Conservation (phyloP, 371 early-diverging fungal species). For the Cokeromyces recurvatus region DNA sequence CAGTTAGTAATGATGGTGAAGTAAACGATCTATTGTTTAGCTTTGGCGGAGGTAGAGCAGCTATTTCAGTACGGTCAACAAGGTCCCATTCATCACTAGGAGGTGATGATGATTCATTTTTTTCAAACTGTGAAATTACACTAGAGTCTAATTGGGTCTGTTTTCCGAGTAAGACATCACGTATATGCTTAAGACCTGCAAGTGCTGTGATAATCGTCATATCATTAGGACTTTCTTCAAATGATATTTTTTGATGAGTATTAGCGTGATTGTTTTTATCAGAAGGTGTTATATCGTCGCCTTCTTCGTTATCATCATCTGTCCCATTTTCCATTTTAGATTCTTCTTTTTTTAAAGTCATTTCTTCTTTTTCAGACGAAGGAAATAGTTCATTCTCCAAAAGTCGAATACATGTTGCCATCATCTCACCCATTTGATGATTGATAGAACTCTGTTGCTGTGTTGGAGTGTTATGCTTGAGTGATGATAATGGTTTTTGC, state of each 20-base stretch:
- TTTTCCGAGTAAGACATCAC: constrained; percentile 54
- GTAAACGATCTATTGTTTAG: too few relatives aligned
- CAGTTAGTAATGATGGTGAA: neutral
- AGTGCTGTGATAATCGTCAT: constrained; percentile 40
- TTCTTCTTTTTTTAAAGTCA: neutral
- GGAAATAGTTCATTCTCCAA: constrained; percentile 49
- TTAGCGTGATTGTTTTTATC: neutral
- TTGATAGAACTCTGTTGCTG: constrained; percentile 10
- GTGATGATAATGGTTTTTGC: too few relatives aligned
- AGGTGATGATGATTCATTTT: neutral
- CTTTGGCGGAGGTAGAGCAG: constrained; percentile 1
- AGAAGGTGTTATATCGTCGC: neutral
- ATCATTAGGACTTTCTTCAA: too few relatives aligned
- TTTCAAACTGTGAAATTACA: constrained; percentile 16
- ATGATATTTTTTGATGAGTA: neutral
- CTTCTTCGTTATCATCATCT: neutral
- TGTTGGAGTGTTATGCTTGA: neutral
- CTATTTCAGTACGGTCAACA: constrained; percentile 1
- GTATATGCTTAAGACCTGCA: constrained; percentile 56
- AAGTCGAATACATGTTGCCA: constrained; percentile 49
- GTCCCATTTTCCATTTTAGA: neutral
- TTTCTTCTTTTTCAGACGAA: constrained; percentile 1
- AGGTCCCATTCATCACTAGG: constrained; percentile 6
- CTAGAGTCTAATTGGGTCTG: constrained; percentile 44
- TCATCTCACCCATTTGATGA: constrained; percentile 47